Evolutionary conservation across 164 flowering plant genomes (phyloP), one percentile per base, ranked within the genome.

Genomic region (Umbellularia californica): DNA sequence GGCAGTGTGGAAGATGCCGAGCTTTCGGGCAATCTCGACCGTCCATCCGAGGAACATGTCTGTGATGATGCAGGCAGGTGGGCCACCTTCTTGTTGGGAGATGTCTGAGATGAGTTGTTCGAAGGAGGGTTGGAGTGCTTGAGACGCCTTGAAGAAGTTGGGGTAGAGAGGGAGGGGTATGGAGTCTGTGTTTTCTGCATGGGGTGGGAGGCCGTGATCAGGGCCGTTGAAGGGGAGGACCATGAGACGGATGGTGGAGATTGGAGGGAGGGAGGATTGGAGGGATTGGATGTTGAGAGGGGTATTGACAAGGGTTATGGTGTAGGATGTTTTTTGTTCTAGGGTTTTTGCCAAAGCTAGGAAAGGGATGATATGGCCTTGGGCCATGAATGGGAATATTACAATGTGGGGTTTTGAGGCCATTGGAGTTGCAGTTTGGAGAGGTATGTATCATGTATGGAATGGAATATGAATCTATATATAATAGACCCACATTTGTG

Each of bases 11-110:
- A 6, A 25, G 58, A 62, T 52, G n/a, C 68, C 66, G 14, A 30
- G n/a, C 20, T 41, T 10, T 1, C 47, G 27, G 27, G 77, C 73
- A 5, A 62, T 58, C 14, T 64, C 69, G 25, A 70, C 62, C 20
- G 73, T 75, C 77, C 77, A 75, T 11, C 73, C 77, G 3, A 70
- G 7, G 50, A 75, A 70, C 68, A 70, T 20, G 27, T 75, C 77
- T 68, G 58, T 5, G 69, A 75, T 63, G 63, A 75, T 25, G 77
- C 73, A 41, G 47, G 47, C 11, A 41, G 70, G 76, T 2, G 50
- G 75, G 6, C 28, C 22, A 24, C 69, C 60, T 2, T 72, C 69
- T 20, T 27, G 58, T 15, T 25, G 19, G 27, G n/a, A 17, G 64
- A 71, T 65, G 20, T 55, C 60, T 25, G 65, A 13, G 41, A 74